A percentile compares a stretch with the other conserved stretches of the same genome.
Conservation (phyloP, 176 grass and related monocot species). For the Paspalum vaginatum region DNA sequence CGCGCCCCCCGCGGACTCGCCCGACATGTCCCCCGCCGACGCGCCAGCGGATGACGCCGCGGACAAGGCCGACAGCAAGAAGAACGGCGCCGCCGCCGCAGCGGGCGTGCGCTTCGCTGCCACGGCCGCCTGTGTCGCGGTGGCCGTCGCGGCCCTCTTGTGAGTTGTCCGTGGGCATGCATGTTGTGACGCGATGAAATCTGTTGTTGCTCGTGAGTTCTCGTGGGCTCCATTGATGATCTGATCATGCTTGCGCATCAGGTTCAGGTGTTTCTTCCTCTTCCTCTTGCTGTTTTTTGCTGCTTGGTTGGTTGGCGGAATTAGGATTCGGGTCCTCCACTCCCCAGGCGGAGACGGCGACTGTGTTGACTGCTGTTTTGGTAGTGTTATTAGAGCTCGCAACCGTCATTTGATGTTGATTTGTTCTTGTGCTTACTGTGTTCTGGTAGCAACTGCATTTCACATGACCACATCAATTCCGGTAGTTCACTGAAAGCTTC, state of each 20-base stretch:
- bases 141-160: conserved; percentile 38
- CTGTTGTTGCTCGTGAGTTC: conserved; percentile 36
- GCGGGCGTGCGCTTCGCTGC: conserved; percentile 3
- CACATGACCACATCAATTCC: background rate
- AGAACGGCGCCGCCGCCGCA: conserved; percentile 23
- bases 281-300: background rate
- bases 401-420: background rate
- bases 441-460: background rate
- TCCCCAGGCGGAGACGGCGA: conserved; percentile 34
- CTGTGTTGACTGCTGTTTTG: conserved; percentile 32
- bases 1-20: conserved; percentile 60
- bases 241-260: conserved; percentile 7
- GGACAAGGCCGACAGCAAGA: conserved; percentile 40
- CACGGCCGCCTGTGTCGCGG: conserved; percentile 19
- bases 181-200: conserved; percentile 41
- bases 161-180: conserved; percentile 34
- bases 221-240: conserved; percentile 43
- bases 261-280: conserved; percentile 15
- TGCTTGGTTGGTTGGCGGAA: background rate
- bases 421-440: background rate
- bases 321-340: conserved; percentile 29
- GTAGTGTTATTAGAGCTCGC: conserved; percentile 7
- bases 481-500: background rate
- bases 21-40: conserved; percentile 58
- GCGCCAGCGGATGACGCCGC: conserved; percentile 48